Percentiles rank a stretch among this genome's conserved stretches.
Evolutionary conservation across 352 stramenopile species (phyloP).

Genomic region (Globisporangium spiculum): DNA sequence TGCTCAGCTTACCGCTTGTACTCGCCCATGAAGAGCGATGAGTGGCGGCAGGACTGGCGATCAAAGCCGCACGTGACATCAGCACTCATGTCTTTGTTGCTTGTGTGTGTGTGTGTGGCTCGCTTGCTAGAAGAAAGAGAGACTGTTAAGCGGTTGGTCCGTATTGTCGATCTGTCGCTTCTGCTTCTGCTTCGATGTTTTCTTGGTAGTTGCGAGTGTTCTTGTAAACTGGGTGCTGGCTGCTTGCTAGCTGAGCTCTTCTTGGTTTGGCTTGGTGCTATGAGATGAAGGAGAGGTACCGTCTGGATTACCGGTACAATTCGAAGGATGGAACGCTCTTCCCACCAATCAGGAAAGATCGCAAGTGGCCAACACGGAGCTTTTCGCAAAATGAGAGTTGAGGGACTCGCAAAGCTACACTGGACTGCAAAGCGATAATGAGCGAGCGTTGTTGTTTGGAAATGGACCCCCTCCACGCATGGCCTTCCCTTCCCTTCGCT

Average conservation of each 20-base stretch:
- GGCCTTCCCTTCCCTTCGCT: background rate
- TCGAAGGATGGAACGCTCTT: background rate
- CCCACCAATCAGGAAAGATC: background rate
- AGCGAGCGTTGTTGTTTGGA: background rate
- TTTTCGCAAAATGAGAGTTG: background rate
- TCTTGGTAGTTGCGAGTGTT: background rate
- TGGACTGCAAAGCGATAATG: background rate
- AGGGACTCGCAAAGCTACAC: background rate
- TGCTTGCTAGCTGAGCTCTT: background rate
- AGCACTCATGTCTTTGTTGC: background rate
- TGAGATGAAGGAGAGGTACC: background rate
- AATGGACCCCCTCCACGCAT: background rate
- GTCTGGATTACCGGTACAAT: background rate
- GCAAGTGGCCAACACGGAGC: background rate
- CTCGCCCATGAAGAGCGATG: conserved; percentile 41
- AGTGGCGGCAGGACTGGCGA: conserved; percentile 33
- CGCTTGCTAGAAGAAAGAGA: background rate
- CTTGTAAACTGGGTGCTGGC: background rate
- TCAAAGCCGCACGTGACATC: conserved; percentile 42
- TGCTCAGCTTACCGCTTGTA: conserved; percentile 50
- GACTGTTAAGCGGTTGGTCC: background rate
- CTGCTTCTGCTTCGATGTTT: background rate
- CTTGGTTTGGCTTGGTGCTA: background rate
- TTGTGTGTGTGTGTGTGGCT: background rate
- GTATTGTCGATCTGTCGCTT: background rate